phyloP scores from a whole-genome alignment of 805 yeast genomes.

The Scheffersomyces amazonensis region DNA sequence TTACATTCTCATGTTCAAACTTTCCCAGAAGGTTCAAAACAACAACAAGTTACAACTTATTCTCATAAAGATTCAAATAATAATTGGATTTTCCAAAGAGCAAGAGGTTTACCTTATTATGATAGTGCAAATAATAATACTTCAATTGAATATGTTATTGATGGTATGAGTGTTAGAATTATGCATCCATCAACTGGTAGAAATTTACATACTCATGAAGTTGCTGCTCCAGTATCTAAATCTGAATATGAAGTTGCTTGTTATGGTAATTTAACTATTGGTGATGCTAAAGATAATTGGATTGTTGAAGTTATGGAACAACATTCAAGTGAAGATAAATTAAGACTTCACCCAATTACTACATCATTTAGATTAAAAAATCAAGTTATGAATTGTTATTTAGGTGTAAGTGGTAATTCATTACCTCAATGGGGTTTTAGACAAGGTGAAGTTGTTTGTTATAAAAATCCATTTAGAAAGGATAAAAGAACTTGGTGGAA shows the following conservation, averaged over 20 bases:
- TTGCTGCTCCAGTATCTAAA: conserved; percentile 60
- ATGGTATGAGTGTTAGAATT: conserved; percentile 62
- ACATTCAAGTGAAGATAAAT: conserved; percentile 48
- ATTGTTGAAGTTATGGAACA: conserved; percentile 65
- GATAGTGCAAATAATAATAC: conserved; percentile 29
- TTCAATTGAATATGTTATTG: conserved; percentile 40
- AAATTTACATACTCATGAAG: conserved; percentile 70
- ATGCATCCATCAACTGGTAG: conserved; percentile 60
- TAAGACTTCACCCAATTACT: conserved; percentile 72
- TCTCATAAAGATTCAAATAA: conserved; percentile 45
- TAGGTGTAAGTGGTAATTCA: conserved; percentile 75
- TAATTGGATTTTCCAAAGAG: conserved; percentile 47
- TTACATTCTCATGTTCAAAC: conserved; percentile 47
- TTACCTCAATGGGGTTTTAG: conserved; percentile 98
- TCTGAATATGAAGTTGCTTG: conserved; percentile 64
- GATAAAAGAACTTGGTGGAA: conserved; percentile 92
- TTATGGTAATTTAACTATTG: conserved; percentile 62
- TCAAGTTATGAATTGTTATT: conserved; percentile 70
- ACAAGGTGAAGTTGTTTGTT: conserved; percentile 93
- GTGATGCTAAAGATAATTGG: conserved; percentile 80
- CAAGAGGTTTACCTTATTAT: conserved; percentile 34
- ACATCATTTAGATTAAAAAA: conserved; percentile 77
- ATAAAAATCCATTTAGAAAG: conserved; percentile 59
- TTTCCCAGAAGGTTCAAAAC: conserved; percentile 46
- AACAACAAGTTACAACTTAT: conserved; percentile 47